Percentiles rank a stretch among this genome's conserved stretches.
Conservation (phyloP, 2,329 filamentous ascomycete species). For the Verticillium dahliae region DNA sequence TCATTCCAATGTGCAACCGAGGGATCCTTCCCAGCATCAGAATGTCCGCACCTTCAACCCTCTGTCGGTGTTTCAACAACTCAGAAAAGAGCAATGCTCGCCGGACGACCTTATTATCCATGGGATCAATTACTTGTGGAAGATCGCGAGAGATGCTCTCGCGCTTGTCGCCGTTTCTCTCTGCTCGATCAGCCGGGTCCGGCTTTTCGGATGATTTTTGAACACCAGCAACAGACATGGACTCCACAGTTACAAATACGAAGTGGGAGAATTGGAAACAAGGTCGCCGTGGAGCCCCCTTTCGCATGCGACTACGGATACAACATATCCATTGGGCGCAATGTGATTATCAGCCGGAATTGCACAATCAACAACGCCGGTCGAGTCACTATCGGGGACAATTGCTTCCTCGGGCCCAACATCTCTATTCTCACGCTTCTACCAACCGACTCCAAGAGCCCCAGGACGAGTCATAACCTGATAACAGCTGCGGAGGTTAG, state of each 20-base stretch:
- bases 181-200: not conserved
- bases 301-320: constrained; percentile 95
- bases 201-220: not conserved
- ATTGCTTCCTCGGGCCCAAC: constrained; percentile 66
- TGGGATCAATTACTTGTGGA: not conserved
- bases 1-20: not conserved
- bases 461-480: not conserved
- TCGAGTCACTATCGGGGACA: constrained; percentile 72
- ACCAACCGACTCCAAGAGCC: not conserved
- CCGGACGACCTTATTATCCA: not conserved
- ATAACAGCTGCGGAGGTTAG: not conserved
- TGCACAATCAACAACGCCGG: constrained; percentile 86
- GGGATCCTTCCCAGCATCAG: not conserved
- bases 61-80: not conserved
- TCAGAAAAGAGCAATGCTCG: not conserved
- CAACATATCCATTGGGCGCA: constrained; percentile 81
- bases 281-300: not conserved
- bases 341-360: constrained; percentile 75
- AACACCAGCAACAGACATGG: not conserved
- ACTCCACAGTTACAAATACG: too few species aligned
- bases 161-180: not conserved
- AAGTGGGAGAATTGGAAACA: not conserved
- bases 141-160: not conserved
- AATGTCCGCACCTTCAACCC: not conserved
- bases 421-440: not conserved